phyloP scores from a whole-genome alignment of 2,329 filamentous ascomycete genomes.

The Ascochyta clinopodiicola region DNA sequence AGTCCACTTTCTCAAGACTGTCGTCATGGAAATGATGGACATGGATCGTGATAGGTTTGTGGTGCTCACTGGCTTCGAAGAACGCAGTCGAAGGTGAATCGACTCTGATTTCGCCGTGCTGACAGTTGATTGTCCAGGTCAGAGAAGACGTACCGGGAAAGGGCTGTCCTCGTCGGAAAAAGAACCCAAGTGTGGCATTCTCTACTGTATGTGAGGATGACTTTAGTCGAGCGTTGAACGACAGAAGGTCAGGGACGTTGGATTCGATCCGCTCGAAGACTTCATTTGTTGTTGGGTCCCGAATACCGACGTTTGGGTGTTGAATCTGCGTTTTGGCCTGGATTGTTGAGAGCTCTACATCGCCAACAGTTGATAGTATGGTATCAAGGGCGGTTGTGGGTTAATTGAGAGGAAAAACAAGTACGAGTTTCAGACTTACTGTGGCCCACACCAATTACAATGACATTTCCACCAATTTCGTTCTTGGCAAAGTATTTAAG shows the following conservation, averaged over 20 bases:
- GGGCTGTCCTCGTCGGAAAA: conserved; percentile 25
- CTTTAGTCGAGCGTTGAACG: conserved; percentile 44
- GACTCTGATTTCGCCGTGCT: conserved; percentile 26
- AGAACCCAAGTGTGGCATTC: conserved; percentile 18
- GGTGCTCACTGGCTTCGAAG: conserved; percentile 26
- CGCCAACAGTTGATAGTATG: conserved; percentile 28
- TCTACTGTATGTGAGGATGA: conserved; percentile 6
- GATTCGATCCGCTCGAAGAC: conserved; percentile 29
- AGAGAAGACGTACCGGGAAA: conserved; percentile 25
- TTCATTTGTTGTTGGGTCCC: conserved; percentile 4
- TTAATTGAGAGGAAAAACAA: neutral
- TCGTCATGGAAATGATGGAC: conserved; percentile 59
- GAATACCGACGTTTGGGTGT: conserved; percentile 12
- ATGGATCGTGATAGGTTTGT: conserved; percentile 53
- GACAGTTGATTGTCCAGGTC: conserved; percentile 24
- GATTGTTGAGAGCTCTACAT: conserved; percentile 16
- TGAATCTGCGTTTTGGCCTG: conserved; percentile 25
- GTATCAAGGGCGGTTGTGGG: conserved; percentile 20
- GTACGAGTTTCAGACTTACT: neutral
- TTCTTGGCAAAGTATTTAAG: conserved; percentile 27
- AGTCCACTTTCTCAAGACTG: conserved; percentile 53
- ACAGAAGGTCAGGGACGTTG: conserved; percentile 56
- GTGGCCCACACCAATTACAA: conserved; percentile 30
- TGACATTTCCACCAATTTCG: conserved; percentile 24
- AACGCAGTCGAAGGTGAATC: conserved; percentile 11